Conservation (phyloP, 1,284 basidiomycete species). For the Ustilago tritici region DNA sequence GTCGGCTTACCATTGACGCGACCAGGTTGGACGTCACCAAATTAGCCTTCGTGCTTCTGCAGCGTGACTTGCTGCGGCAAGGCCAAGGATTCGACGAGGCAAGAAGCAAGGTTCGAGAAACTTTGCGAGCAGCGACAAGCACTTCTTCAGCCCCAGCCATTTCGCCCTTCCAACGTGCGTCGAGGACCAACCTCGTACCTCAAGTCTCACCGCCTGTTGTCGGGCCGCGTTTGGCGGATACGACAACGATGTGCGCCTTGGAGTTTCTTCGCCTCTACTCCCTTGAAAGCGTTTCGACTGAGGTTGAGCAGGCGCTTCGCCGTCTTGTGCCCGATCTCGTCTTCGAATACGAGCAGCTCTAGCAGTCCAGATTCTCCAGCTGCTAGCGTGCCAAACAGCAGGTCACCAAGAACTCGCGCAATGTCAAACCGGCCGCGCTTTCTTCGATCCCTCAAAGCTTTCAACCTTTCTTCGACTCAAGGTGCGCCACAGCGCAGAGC, state of each 20-base stretch:
- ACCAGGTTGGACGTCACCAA: background rate
- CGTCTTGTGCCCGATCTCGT: background rate
- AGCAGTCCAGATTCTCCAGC: background rate
- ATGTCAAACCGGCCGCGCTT: background rate
- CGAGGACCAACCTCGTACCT: background rate
- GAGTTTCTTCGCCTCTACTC: background rate
- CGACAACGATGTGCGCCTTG: background rate
- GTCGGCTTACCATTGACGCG: background rate
- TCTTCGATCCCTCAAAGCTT: background rate
- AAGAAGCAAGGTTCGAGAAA: background rate
- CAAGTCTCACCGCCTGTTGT: background rate
- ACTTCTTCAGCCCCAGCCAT: background rate
- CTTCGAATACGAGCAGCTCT: background rate
- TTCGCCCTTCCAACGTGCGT: conserved; percentile 5
- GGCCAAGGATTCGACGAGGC: background rate
- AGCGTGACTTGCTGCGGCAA: conserved; percentile 2
- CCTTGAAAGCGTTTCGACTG: background rate
- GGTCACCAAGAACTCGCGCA: background rate
- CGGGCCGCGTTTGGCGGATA: background rate
- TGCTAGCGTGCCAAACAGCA: background rate
- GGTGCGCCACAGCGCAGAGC: background rate
- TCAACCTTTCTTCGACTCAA: background rate
- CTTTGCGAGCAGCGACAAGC: no score
- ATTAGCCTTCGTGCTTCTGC: background rate
- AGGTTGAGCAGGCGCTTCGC: background rate